phyloP scores from a whole-genome alignment of 2,329 filamentous ascomycete genomes.

The Neopestalotiopsis rosae region DNA sequence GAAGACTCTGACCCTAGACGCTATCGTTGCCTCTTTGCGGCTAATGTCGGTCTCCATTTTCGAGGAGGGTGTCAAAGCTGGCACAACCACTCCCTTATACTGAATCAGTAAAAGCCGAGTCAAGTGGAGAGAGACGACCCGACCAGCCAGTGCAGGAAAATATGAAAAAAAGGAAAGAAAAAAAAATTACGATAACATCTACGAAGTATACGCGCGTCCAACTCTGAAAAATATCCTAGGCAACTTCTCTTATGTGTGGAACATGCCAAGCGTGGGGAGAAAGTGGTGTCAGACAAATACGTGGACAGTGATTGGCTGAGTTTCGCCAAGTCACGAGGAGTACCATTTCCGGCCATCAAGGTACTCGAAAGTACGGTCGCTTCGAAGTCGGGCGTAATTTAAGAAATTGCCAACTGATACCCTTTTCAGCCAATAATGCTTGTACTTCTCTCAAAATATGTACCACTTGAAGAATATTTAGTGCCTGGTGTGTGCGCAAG shows the following conservation, averaged over 20 bases:
- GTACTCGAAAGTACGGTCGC: background rate
- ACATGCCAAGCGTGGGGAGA: slow-evolving; percentile 15
- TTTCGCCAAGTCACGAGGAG: background rate
- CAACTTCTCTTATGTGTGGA: background rate
- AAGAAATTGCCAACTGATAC: no score
- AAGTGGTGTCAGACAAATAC: slow-evolving; percentile 2
- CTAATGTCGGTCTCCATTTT: background rate
- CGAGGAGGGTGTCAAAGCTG: background rate
- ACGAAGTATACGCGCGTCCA: background rate
- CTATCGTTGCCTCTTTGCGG: slow-evolving; percentile 2
- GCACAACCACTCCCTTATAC: no score
- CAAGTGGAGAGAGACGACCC: no score
- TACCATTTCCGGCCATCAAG: slow-evolving; percentile 11
- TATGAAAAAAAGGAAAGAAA: background rate
- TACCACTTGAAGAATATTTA: no score
- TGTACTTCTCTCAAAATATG: no score
- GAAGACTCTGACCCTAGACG: slow-evolving; percentile 3
- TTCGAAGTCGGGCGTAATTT: background rate
- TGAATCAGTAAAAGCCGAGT: no score
- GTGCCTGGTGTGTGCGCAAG: no score
- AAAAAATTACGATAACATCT: background rate
- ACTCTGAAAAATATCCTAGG: background rate
- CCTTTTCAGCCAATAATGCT: no score
- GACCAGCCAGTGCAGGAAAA: no score
- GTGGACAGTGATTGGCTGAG: background rate